Conservation (phyloP, 352 stramenopile species). For the Pythium pectinolyticum region DNA sequence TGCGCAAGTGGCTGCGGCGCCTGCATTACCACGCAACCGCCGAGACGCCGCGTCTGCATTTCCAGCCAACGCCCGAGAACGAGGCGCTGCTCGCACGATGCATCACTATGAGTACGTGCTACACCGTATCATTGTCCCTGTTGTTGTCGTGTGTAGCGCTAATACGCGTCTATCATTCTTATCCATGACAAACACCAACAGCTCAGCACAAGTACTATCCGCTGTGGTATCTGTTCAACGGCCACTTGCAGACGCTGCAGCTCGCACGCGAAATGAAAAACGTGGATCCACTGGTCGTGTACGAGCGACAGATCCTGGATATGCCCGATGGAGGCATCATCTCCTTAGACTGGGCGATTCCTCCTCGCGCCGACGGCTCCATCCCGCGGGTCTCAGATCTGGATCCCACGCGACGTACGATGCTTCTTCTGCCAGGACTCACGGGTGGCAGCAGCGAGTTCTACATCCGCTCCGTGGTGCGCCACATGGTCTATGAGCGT, state of each 20-base stretch:
- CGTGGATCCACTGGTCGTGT: conserved; percentile 37
- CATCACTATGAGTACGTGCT: conserved; percentile 44
- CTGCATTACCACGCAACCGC: conserved; percentile 43
- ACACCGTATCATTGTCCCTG: neutral
- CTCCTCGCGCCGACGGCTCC: conserved; percentile 23
- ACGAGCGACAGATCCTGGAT: conserved; percentile 58
- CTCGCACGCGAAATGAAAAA: conserved; percentile 50
- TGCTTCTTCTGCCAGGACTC: conserved; percentile 59
- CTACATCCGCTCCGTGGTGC: conserved; percentile 62
- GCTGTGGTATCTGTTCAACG: conserved; percentile 68
- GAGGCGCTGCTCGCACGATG: conserved; percentile 39
- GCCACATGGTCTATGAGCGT: conserved; percentile 35
- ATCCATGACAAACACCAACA: no score
- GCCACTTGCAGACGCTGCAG: conserved; percentile 63
- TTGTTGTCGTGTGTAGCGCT: neutral
- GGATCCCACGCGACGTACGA: conserved; percentile 39
- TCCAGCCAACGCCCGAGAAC: conserved; percentile 37
- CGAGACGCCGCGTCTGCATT: conserved; percentile 46
- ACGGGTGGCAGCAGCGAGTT: conserved; percentile 64
- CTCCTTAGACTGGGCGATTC: conserved; percentile 73
- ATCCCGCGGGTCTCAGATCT: conserved; percentile 32
- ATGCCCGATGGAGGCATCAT: conserved; percentile 68
- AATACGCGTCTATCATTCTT: no score
- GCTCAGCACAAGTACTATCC: conserved; percentile 56
- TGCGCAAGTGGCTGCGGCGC: conserved; percentile 16